phyloP scores from a whole-genome alignment of 106 monocot species.

The Xerophyta viscosa region DNA sequence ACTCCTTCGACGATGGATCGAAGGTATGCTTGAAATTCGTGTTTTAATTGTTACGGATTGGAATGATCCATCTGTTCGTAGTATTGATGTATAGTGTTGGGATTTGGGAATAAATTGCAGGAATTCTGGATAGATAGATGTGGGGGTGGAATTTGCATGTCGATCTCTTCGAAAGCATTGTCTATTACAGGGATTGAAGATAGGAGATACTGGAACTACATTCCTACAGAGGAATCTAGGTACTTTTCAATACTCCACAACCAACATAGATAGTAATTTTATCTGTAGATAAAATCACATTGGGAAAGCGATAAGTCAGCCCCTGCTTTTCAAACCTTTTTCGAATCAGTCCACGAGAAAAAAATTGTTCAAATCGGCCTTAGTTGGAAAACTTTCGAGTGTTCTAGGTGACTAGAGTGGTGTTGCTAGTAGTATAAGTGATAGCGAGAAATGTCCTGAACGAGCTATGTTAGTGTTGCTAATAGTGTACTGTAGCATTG shows the following conservation, averaged over 20 bases:
- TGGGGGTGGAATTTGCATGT: conserved; percentile 58
- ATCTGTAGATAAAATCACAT: too few relatives aligned
- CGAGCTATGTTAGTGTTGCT: too few relatives aligned
- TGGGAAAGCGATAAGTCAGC: too few relatives aligned
- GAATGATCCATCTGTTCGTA: not conserved
- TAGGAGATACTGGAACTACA: conserved; percentile 68
- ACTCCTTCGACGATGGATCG: conserved; percentile 56
- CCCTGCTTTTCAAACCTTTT: too few relatives aligned
- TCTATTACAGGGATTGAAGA: conserved; percentile 80
- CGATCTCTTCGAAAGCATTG: conserved; percentile 61
- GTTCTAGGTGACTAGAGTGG: too few relatives aligned
- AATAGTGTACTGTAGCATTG: too few relatives aligned
- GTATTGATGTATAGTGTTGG: not conserved
- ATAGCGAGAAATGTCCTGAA: too few relatives aligned
- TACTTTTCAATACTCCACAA: conserved; percentile 3
- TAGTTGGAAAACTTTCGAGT: too few relatives aligned
- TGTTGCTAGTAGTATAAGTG: too few relatives aligned
- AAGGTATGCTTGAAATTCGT: conserved; percentile 28
- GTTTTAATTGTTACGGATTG: not conserved
- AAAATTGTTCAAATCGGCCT: too few relatives aligned
- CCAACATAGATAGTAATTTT: too few relatives aligned
- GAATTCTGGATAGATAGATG: conserved; percentile 66
- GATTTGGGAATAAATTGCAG: conserved; percentile 13
- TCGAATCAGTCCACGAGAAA: too few relatives aligned
- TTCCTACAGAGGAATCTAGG: conserved; percentile 83